phyloP scores from a whole-genome alignment of 2,329 filamentous ascomycete genomes.

The Fusarium veterinarium region DNA sequence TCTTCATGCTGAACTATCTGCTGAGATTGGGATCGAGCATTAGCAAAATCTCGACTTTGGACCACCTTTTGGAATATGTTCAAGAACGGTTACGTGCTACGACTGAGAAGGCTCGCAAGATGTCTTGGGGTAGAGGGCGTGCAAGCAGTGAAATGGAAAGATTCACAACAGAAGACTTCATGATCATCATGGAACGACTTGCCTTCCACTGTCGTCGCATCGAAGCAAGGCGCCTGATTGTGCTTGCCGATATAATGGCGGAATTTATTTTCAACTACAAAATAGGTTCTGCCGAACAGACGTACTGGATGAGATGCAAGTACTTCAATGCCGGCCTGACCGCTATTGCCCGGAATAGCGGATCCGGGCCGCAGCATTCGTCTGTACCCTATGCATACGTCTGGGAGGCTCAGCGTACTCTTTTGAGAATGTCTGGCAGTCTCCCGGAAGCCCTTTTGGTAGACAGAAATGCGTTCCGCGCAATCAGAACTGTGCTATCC shows the following conservation, averaged over 20 bases:
- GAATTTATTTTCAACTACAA: slow-evolving; percentile 43
- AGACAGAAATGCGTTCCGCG: slow-evolving; percentile 62
- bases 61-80: slow-evolving; percentile 45
- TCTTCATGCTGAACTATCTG: slow-evolving; percentile 49
- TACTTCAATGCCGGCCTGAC: slow-evolving; percentile 48
- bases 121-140: neutral
- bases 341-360: slow-evolving; percentile 43
- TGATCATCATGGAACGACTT: slow-evolving; percentile 42
- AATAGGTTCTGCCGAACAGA: slow-evolving; percentile 25
- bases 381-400: slow-evolving; percentile 48
- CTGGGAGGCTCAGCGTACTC: slow-evolving; percentile 67
- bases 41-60: slow-evolving; percentile 39
- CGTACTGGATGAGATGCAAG: slow-evolving; percentile 46
- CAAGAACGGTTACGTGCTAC: slow-evolving; percentile 29
- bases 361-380: slow-evolving; percentile 40
- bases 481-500: slow-evolving; percentile 65
- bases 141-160: slow-evolving; percentile 25
- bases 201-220: slow-evolving; percentile 48
- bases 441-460: slow-evolving; percentile 63
- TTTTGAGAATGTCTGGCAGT: slow-evolving; percentile 63
- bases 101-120: slow-evolving; percentile 2
- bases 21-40: slow-evolving; percentile 44
- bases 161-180: slow-evolving; percentile 41
- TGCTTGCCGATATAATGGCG: slow-evolving; percentile 45
- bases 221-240: slow-evolving; percentile 50